phyloP scores from a whole-genome alignment of 768 basidiomycete genomes.

The Jaapia argillacea region DNA sequence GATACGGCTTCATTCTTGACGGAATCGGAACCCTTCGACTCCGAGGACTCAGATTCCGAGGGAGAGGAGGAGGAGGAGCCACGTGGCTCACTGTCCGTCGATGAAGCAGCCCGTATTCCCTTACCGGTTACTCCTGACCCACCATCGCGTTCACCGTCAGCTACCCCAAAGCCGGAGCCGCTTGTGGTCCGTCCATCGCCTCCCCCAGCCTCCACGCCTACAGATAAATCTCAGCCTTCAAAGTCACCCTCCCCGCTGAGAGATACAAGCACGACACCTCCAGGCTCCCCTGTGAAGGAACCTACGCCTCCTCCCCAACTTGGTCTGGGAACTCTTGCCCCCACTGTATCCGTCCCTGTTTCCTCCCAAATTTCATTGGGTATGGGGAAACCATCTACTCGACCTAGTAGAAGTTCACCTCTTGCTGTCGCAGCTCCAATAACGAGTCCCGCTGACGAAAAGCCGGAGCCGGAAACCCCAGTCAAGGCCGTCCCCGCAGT shows the following conservation, averaged over 20 bases:
- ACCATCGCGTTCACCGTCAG: conserved; percentile 40
- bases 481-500: conserved; percentile 13
- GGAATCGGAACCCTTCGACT: no score
- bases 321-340: not conserved
- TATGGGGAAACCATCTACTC: conserved; percentile 50
- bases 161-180: conserved; percentile 47
- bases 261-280: conserved; percentile 58
- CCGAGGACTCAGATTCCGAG: no score
- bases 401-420: conserved; percentile 70
- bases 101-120: not conserved
- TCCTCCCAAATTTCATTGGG: conserved; percentile 22
- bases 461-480: not conserved
- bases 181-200: conserved; percentile 30
- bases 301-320: not conserved
- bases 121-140: conserved; percentile 25
- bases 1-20: no score
- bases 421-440: conserved; percentile 35
- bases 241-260: no score
- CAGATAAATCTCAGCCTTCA: no score
- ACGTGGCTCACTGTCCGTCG: no score
- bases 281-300: conserved; percentile 43
- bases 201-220: conserved; percentile 6
- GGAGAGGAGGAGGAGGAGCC: no score
- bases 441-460: not conserved
- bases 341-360: conserved; percentile 14